Base-by-base conservation (phyloP, 2,329 filamentous ascomycete species). In the Penicillium brasilianum region DNA sequence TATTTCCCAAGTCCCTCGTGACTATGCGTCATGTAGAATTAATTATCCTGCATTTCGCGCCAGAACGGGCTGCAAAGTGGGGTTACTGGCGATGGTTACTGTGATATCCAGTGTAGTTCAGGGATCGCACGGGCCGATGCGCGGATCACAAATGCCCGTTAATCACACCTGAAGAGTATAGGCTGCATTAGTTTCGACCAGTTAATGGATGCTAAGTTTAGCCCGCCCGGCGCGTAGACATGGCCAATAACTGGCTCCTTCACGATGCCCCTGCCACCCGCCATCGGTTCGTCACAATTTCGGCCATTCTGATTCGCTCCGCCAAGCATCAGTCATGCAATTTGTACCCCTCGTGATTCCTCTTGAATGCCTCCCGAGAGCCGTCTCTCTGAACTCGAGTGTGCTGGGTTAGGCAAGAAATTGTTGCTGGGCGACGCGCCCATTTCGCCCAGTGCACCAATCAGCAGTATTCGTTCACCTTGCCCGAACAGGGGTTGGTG, bases 151-250 rank as follows among this genome's bases (percentile, higher is more conserved):
- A 50, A 50, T 50, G 46, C 30, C 46, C 16, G 46, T 50, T 50
- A 50, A 50, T 50, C 46, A 50, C 46, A 50, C 46, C 44, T 14
- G 44, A 48, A 48, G 22, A 14, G 44, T 22, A 14, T 9, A 30
- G 1, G 44, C 44, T 48, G 44, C 44, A 48, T 22, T 28, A n/a
- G 14, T 16, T 8, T 14, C n/a, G 14, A 6, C 28, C 25, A 28
- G 22, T 28, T 55, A 18, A 60, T 60, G 51, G 52, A 57, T 57
- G 66, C 72, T 74, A 74, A 74, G 72, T 61, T 72, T 74, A 74
- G 71, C 55, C 62, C 58, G 53, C 50, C 51, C 65, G 67, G 73
- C 73, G 73, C 70, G 66, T 73, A 69, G 54, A 60, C 43, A 54
- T 34, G 20, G 34, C 62, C 66, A 67, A 70, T 72, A 66, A 74